Evolutionary conservation across 305 asterid species (phyloP), one percentile per base, ranked within the genome.

Genomic region (Ajuga reptans): DNA sequence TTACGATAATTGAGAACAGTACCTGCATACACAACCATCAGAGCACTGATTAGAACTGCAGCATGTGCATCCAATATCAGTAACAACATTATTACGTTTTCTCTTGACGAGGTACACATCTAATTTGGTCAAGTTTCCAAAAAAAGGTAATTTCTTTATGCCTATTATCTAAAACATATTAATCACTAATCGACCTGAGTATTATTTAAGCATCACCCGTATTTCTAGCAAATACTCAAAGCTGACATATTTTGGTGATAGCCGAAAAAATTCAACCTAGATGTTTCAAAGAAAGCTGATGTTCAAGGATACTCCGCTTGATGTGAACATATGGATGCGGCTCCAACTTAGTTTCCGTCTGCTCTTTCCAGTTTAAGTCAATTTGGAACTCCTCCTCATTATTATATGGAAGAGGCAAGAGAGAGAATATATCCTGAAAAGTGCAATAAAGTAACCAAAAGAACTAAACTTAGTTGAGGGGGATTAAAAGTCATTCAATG

Each of bases 1-100:
- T 17, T 12, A 50, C 16, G 29, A 56, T 29, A 14, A 55, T 56
- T 51, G 60, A 68, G 74, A 72, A 65, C 33, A 24, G 34, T 75
- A 90, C 98, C 96, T 90, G 95, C 98, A 93, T 55, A 87, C 94
- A 67, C 98, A 93, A 80, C 76, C 86, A 67, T 79, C 87, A 36
- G 81, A 83, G 73, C 98, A 93, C 31, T 79, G 80, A 53, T 84
- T 69, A 41, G 92, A 79, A 60, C 77, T 70, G 87, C 97, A 90
- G 82, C 62, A 75, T 53, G 90, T 82, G 88, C 98, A 93, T 82
- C 98, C 98, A 69, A 71, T 79, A 77, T 90, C 97, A 68, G 84
- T 82, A 63, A 62, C 91, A 46, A 62, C 41, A 37, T 73, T 66
- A 47, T 75, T 85, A 63, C 89, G 94, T 86, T 81, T 86, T 84